phyloP scores from a whole-genome alignment of 1,284 basidiomycete genomes.

The Trichosporon asahii region DNA sequence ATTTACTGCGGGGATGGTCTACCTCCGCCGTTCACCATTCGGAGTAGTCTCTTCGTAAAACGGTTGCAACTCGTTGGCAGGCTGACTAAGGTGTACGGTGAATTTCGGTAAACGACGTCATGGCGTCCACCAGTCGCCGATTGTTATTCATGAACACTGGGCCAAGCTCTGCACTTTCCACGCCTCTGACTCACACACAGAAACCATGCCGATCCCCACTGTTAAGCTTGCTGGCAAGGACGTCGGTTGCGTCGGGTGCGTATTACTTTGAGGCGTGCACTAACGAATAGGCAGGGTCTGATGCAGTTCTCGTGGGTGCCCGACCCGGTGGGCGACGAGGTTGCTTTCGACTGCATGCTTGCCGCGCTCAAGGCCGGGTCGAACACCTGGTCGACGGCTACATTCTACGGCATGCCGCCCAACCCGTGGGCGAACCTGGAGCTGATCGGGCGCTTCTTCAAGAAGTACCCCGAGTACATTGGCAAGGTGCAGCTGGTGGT shows the following conservation, averaged over 20 bases:
- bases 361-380: constrained; percentile 59
- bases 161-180: neutral
- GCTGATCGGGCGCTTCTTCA: constrained; percentile 48
- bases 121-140: neutral
- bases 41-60: neutral
- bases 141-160: neutral
- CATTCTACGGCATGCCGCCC: constrained; percentile 44
- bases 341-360: constrained; percentile 63
- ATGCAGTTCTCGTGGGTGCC: constrained; percentile 60
- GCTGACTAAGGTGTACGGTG: neutral
- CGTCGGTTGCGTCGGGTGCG: constrained; percentile 41
- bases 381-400: constrained; percentile 53
- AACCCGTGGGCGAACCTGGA: constrained; percentile 40
- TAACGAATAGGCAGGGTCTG: constrained; percentile 49
- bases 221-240: constrained; percentile 35
- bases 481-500: constrained; percentile 57
- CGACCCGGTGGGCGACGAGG: constrained; percentile 56
- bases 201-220: constrained; percentile 31
- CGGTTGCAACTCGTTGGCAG: neutral
- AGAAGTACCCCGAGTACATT: constrained; percentile 57
- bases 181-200: neutral
- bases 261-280: neutral
- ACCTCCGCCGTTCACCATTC: neutral
- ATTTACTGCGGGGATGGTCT: no score
- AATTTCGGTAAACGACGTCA: constrained; percentile 4